A percentile compares a stretch with the other conserved stretches of the same genome.
Evolutionary conservation across 2,329 filamentous ascomycete species (phyloP).

Genomic region (Amylocarpus encephaloides): DNA sequence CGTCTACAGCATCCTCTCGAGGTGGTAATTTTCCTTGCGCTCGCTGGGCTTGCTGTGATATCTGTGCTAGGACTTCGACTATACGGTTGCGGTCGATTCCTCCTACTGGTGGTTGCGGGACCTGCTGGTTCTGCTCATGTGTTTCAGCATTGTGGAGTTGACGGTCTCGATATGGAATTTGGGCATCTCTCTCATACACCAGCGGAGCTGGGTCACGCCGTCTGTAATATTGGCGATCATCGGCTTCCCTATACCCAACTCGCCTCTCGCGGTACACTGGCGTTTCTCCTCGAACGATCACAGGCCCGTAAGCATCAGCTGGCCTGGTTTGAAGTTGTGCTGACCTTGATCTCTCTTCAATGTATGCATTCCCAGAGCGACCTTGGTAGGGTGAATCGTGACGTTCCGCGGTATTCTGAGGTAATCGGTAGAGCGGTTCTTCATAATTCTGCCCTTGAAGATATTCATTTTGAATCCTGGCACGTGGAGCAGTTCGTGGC

Average conservation of each 20-base stretch:
- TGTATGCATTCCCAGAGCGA: conserved; percentile 6
- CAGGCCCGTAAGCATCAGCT: conserved; percentile 14
- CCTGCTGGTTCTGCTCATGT: conserved; percentile 15
- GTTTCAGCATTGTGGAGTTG: conserved; percentile 14
- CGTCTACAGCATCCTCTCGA: conserved; percentile 22
- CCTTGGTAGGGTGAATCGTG: conserved; percentile 10
- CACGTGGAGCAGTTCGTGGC: conserved; percentile 4
- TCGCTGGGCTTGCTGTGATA: conserved; percentile 26
- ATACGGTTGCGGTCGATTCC: conserved; percentile 22
- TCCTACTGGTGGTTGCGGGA: conserved; percentile 15
- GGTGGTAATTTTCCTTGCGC: conserved; percentile 15
- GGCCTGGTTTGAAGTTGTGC: conserved; percentile 8
- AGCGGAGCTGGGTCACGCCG: conserved; percentile 15
- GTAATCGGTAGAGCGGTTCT: conserved; percentile 7
- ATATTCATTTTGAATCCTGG: background rate
- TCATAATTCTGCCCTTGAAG: conserved; percentile 3
- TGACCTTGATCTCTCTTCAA: conserved; percentile 12
- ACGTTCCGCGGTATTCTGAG: conserved; percentile 9
- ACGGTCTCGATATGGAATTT: conserved; percentile 9
- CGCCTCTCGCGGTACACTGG: conserved; percentile 15
- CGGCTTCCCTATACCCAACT: conserved; percentile 17
- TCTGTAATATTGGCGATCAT: conserved; percentile 16
- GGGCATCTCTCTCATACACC: conserved; percentile 15
- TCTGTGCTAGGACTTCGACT: conserved; percentile 26
- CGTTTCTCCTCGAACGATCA: conserved; percentile 16